Conservation (phyloP, 768 basidiomycete genomes). For the Leccinum longicurvipes region DNA sequence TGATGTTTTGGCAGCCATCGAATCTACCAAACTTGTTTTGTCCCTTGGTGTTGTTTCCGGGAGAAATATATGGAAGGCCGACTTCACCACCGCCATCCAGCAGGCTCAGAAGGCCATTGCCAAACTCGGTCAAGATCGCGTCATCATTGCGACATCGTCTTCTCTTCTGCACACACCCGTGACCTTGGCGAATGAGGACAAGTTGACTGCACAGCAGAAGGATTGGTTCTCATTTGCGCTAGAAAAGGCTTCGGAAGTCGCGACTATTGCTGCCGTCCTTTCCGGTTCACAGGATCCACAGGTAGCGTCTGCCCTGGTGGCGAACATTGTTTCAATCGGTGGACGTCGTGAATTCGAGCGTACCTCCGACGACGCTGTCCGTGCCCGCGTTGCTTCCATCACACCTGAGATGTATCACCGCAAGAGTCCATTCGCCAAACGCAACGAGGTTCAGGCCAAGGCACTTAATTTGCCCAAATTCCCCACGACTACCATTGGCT, state of each 20-base stretch:
- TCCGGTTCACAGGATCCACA: constrained; percentile 79
- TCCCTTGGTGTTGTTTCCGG: constrained; percentile 97
- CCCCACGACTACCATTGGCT: constrained; percentile 98
- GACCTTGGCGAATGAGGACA: constrained; percentile 88
- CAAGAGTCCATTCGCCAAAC: constrained; percentile 82
- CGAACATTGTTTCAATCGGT: constrained; percentile 85
- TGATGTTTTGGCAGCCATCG: constrained; percentile 75
- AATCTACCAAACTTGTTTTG: constrained; percentile 73
- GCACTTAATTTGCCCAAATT: constrained; percentile 91
- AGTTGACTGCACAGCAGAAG: constrained; percentile 83
- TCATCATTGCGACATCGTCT: constrained; percentile 93
- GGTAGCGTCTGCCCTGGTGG: constrained; percentile 74
- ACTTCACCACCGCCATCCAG: constrained; percentile 80
- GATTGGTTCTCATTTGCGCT: constrained; percentile 99
- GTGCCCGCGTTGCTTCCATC: constrained; percentile 92
- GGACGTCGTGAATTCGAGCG: constrained; percentile 94
- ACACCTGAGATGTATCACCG: constrained; percentile 83
- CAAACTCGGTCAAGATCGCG: constrained; percentile 78
- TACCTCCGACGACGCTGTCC: constrained; percentile 89
- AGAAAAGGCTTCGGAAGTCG: constrained; percentile 92
- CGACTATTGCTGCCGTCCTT: constrained; percentile 78
- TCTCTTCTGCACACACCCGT: constrained; percentile 98
- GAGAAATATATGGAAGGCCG: constrained; percentile 99
- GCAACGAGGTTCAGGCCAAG: constrained; percentile 86
- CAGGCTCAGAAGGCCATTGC: constrained; percentile 81